A percentile compares a stretch with the other conserved stretches of the same genome.
Conservation (phyloP, 352 stramenopile species). For the Phytophthora melonis region DNA sequence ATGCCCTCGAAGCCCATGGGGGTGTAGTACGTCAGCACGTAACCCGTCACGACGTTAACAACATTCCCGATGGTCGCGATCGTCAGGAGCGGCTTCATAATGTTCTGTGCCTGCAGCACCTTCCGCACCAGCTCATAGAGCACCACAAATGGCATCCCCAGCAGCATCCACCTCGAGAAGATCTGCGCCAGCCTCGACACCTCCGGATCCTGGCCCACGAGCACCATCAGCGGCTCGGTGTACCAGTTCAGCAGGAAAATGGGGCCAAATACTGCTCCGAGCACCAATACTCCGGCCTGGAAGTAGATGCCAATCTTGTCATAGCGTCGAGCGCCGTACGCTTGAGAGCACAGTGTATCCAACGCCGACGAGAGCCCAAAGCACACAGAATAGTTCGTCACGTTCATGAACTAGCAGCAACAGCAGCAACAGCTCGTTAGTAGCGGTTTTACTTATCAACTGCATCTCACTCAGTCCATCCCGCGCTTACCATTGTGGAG, state of each 20-base stretch:
- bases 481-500: conserved; percentile 50
- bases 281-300: conserved; percentile 53
- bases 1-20: conserved; percentile 76
- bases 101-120: conserved; percentile 80
- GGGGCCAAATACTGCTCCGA: conserved; percentile 50
- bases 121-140: conserved; percentile 87
- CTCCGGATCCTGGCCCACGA: conserved; percentile 54
- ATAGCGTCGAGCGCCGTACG: conserved; percentile 65
- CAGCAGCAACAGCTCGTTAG: background rate
- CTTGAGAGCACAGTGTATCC: conserved; percentile 81
- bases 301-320: conserved; percentile 85
- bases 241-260: conserved; percentile 74
- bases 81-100: conserved; percentile 78
- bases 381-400: conserved; percentile 68
- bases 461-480: too few relatives aligned
- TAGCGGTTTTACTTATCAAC: too few relatives aligned
- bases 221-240: conserved; percentile 51
- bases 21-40: conserved; percentile 82
- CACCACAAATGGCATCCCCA: conserved; percentile 75
- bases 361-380: conserved; percentile 75
- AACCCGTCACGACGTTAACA: conserved; percentile 70
- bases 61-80: conserved; percentile 67
- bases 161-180: conserved; percentile 69
- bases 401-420: conserved; percentile 64
- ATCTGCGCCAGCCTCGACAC: conserved; percentile 65